phyloP scores from a whole-genome alignment of 257 asterid genomes.

The Asclepias syriaca region DNA sequence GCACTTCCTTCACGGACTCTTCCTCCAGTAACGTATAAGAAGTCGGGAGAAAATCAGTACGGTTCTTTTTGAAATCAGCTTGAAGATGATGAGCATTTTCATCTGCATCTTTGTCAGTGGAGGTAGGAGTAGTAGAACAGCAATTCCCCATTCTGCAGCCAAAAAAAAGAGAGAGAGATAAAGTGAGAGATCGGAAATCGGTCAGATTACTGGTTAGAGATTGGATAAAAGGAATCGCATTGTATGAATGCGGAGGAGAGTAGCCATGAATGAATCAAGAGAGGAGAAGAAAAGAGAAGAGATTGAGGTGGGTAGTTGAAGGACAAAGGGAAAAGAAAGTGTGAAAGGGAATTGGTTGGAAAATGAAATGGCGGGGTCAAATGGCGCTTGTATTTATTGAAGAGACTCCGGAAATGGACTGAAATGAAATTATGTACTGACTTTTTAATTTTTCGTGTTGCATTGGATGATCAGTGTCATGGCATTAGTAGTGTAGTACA shows the following conservation, averaged over 20 bases:
- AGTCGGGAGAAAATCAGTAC: constrained; percentile 35
- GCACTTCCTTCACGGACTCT: constrained; percentile 69
- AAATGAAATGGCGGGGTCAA: background rate
- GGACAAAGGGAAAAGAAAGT: too few relatives aligned
- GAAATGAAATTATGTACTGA: too few relatives aligned
- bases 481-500: too few relatives aligned
- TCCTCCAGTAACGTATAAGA: constrained; percentile 41
- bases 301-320: constrained; percentile 8
- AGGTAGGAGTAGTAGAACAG: constrained; percentile 31
- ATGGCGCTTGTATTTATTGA: background rate
- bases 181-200: background rate
- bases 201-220: background rate
- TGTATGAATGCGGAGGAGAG: constrained; percentile 4
- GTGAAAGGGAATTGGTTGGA: background rate
- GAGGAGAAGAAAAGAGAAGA: background rate
- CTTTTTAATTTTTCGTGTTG: too few relatives aligned
- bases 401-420: background rate
- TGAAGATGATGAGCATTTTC: constrained; percentile 6
- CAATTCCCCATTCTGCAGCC: constrained; percentile 54
- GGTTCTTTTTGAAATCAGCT: constrained; percentile 7
- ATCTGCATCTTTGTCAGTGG: background rate
- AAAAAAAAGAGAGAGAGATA: background rate
- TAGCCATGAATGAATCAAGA: background rate
- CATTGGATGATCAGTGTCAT: too few relatives aligned
- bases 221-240: background rate